These are phyloP conservation scores for Zalaria obscura DNA, from an alignment of 2,329 filamentous ascomycete species.

Conservation along the genomic window DNA sequence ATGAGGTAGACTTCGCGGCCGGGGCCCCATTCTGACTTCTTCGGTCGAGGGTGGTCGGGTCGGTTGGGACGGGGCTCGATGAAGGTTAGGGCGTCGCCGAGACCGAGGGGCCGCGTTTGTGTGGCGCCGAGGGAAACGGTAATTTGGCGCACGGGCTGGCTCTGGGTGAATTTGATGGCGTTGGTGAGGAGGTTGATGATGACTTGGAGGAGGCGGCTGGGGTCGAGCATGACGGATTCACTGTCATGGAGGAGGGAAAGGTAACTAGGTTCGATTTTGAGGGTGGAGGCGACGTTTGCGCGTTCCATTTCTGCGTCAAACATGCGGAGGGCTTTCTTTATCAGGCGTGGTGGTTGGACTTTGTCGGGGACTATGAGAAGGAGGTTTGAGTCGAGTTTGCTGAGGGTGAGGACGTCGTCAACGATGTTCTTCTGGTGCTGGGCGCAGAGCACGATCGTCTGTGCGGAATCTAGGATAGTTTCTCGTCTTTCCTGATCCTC, in stretches of 20 bases:
- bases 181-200: slow-evolving; percentile 30
- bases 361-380: slow-evolving; percentile 25
- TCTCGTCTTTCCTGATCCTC: slow-evolving; percentile 1
- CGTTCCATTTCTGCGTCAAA: slow-evolving; percentile 24
- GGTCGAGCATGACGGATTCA: slow-evolving; percentile 26
- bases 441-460: slow-evolving; percentile 16
- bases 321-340: slow-evolving; percentile 21
- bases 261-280: slow-evolving; percentile 23
- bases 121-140: slow-evolving; percentile 24
- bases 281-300: slow-evolving; percentile 16
- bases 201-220: slow-evolving; percentile 28
- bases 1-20: slow-evolving; percentile 22
- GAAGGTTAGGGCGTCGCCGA: slow-evolving; percentile 18
- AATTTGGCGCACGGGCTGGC: slow-evolving; percentile 19
- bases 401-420: slow-evolving; percentile 32
- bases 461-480: slow-evolving; percentile 10
- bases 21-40: slow-evolving; percentile 10
- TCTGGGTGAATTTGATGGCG: slow-evolving; percentile 32
- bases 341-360: slow-evolving; percentile 20
- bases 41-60: slow-evolving; percentile 5
- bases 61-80: slow-evolving; percentile 13
- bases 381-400: slow-evolving; percentile 20
- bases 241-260: slow-evolving; percentile 15
- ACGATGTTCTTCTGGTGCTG: slow-evolving; percentile 26
- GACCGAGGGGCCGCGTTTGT: slow-evolving; percentile 16